A percentile compares a stretch with the other conserved stretches of the same genome.
phyloP scores from a whole-genome alignment of 768 basidiomycete genomes.

The Leccinellum luteum region DNA sequence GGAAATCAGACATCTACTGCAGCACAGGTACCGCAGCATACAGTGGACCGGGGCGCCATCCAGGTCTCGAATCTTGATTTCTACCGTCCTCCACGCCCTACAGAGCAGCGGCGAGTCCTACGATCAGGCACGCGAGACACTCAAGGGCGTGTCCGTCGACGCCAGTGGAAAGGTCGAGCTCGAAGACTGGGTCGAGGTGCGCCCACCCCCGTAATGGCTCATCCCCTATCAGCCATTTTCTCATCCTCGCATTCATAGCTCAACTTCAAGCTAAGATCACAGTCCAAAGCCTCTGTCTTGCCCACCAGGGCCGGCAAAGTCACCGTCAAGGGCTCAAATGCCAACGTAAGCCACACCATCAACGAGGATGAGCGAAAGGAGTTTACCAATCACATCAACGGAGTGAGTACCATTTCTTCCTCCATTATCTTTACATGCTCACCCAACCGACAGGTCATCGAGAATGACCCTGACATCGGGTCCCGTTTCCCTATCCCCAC shows the following conservation, averaged over 20 bases:
- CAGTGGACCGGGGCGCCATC: too few species aligned
- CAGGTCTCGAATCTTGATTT: too few species aligned
- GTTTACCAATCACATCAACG: constrained; percentile 98
- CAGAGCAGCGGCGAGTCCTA: constrained; percentile 85
- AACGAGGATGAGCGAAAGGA: constrained; percentile 95
- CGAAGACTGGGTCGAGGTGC: constrained; percentile 97
- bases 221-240: constrained; percentile 12
- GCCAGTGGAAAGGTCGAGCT: constrained; percentile 94
- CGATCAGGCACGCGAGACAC: constrained; percentile 82
- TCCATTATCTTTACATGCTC: not conserved
- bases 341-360: constrained; percentile 94
- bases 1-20: too few species aligned
- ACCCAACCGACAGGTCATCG: constrained; percentile 66
- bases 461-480: constrained; percentile 84
- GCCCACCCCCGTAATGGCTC: constrained; percentile 27
- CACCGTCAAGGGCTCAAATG: constrained; percentile 90
- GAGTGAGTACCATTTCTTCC: constrained; percentile 51
- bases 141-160: constrained; percentile 93
- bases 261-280: constrained; percentile 72
- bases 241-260: constrained; percentile 45
- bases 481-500: constrained; percentile 88
- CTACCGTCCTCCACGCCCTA: constrained; percentile 74
- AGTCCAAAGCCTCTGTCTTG: constrained; percentile 43
- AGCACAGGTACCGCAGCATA: too few species aligned
- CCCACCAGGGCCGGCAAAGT: constrained; percentile 83